Evolutionary conservation across 768 basidiomycete species (phyloP), one percentile per base, ranked within the genome.

Genomic region (Mycena alexandri): DNA sequence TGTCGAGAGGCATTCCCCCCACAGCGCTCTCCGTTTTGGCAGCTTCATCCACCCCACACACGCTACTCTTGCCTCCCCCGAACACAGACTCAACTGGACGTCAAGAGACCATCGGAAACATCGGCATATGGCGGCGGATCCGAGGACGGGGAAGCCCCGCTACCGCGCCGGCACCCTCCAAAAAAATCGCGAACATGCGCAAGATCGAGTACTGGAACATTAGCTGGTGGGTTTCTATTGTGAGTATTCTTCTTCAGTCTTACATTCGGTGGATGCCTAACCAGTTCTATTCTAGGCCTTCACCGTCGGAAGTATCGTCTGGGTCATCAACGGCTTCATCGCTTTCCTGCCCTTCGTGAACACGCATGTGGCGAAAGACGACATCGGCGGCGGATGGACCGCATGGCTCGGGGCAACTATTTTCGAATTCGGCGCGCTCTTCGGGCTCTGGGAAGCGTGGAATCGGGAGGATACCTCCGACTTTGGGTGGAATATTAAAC

Each of bases 371-470:
- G 73, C 78, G 34, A 46, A 75, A 53, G 73, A 75, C 55, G 74
- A 75, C 3, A 75, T 74, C 1, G 76, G 82, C 8, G 81, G 79
- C 3, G 83, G 85, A 12, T 85, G 84, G 75, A 80, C 83, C 3
- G 87, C 86, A 0, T 90, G 86, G 73, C 65, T 86, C 1, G 89
- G 89, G 2, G 89, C 87, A 1, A 85, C 86, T 3, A 78, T 88
- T n/a, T 90, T 90, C 79, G 85, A 86, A 65, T 61, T 87, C 56
- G 88, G 88, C 14, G 81, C 85, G 1, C 79, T 87, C 33, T 77
- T 86, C 24, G 84, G 84, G 53, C 80, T 89, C 24, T 80, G 85
- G 71, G 88, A 89, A 70, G 87, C 86, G 1, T 84, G 84, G 80
- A 86, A 87, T 67, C 76, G 83, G 21, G 82, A 80, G 21, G 82